A percentile compares a stretch with the other conserved stretches of the same genome.
Evolutionary conservation across 2,329 filamentous ascomycete species (phyloP).

Genomic region (Colletotrichum simmondsii): DNA sequence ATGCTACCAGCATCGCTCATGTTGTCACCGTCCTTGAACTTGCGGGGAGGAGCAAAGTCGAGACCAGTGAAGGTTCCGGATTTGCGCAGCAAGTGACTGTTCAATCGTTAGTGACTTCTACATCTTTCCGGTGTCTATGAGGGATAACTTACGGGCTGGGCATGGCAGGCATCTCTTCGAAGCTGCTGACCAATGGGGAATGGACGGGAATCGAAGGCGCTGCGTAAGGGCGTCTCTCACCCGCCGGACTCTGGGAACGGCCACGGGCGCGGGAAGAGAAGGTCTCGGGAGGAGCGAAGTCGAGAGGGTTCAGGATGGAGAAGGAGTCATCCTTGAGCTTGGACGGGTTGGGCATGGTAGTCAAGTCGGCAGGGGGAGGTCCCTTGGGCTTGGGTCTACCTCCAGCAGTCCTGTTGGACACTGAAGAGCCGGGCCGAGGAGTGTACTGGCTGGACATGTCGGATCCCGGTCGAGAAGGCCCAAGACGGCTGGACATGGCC

Average conservation of each 20-base stretch:
- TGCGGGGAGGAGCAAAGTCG: slow-evolving; percentile 83
- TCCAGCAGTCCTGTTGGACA: slow-evolving; percentile 58
- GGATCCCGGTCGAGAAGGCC: slow-evolving; percentile 45
- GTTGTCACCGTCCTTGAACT: slow-evolving; percentile 71
- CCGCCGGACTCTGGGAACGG: slow-evolving; percentile 71
- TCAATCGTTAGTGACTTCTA: slow-evolving; percentile 27
- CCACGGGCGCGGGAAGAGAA: slow-evolving; percentile 77
- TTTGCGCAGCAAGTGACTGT: slow-evolving; percentile 77
- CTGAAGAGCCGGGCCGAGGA: slow-evolving; percentile 74
- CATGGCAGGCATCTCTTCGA: slow-evolving; percentile 85
- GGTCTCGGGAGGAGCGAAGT: slow-evolving; percentile 85
- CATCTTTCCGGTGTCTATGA: no score
- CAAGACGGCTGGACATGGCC: slow-evolving; percentile 41
- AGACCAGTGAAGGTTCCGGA: slow-evolving; percentile 82
- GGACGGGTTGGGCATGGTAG: slow-evolving; percentile 84
- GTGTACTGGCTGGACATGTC: slow-evolving; percentile 49
- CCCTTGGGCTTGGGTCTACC: slow-evolving; percentile 52
- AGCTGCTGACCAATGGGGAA: slow-evolving; percentile 83
- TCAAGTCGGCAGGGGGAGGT: slow-evolving; percentile 79
- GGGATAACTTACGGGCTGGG: slow-evolving; percentile 82
- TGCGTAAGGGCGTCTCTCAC: slow-evolving; percentile 77
- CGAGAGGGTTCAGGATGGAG: slow-evolving; percentile 73
- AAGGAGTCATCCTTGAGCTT: slow-evolving; percentile 87
- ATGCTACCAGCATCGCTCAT: slow-evolving; percentile 77
- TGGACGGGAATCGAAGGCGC: slow-evolving; percentile 74